Evolutionary conservation across 2,329 filamentous ascomycete genomes (phyloP).

Genomic region (Ceratocystis lukuohia): DNA sequence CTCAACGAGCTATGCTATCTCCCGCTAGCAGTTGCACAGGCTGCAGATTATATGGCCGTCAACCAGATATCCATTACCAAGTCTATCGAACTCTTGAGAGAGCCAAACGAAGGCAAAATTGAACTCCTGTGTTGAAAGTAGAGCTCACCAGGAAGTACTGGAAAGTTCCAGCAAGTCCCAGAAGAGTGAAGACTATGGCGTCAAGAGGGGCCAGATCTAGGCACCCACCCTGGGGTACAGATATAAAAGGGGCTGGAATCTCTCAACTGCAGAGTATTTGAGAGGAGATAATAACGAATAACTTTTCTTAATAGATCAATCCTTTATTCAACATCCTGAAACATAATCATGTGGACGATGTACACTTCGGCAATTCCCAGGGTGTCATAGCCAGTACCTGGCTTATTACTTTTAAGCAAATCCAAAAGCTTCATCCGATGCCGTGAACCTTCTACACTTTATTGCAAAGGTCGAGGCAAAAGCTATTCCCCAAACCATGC

Average conservation of each 20-base stretch:
- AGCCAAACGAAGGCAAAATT: not conserved
- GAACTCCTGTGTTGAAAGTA: not conserved
- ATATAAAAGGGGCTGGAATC: too few relatives aligned
- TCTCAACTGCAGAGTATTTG: too few relatives aligned
- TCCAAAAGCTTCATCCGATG: not conserved
- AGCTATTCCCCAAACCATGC: not conserved
- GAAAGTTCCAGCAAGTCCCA: too few relatives aligned
- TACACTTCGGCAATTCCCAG: not conserved
- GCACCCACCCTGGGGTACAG: too few relatives aligned
- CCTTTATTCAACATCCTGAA: not conserved
- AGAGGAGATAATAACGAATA: too few relatives aligned
- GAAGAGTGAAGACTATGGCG: too few relatives aligned
- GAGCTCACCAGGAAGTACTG: too few relatives aligned
- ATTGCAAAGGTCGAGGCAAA: not conserved
- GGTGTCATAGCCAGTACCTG: not conserved
- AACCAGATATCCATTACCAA: not conserved
- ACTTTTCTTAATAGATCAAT: too few relatives aligned
- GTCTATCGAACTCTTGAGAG: not conserved
- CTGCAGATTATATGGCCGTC: conserved; percentile 19
- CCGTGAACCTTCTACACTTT: not conserved
- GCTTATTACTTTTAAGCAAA: not conserved
- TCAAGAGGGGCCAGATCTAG: too few relatives aligned
- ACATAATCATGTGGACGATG: not conserved
- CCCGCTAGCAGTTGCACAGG: conserved; percentile 20
- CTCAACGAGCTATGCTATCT: conserved; percentile 12